Percentiles rank a stretch among this genome's conserved stretches.
Conservation (phyloP, 257 asterid species). For the Osmanthus fragrans region DNA sequence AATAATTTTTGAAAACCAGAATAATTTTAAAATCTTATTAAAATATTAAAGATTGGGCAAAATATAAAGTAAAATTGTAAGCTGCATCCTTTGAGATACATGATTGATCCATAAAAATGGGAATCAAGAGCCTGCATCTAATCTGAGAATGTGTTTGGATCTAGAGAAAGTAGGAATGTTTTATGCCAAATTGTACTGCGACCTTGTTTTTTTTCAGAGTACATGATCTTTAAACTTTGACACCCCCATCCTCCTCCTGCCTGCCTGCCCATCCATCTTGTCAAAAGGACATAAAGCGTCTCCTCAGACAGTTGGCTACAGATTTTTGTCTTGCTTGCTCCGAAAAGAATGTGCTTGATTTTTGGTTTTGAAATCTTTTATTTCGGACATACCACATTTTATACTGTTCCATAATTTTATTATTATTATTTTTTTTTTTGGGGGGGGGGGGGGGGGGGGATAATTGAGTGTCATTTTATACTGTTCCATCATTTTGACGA, state of each 20-base stretch:
- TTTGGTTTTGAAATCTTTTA: not conserved
- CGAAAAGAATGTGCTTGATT: not conserved
- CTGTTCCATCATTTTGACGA: not conserved
- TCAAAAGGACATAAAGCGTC: not conserved
- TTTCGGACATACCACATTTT: not conserved
- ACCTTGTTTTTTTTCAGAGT: not conserved
- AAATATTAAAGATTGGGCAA: conserved; percentile 21
- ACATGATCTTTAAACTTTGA: not conserved
- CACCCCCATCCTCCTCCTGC: not conserved
- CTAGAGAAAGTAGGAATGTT: not conserved
- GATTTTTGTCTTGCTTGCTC: not conserved
- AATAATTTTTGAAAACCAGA: not conserved
- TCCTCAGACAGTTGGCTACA: not conserved
- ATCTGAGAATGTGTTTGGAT: not conserved
- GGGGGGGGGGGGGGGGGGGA: not conserved
- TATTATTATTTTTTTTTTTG: too few species aligned
- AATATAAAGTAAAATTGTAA: conserved; percentile 28
- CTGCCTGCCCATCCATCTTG: not conserved
- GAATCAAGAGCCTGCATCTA: not conserved
- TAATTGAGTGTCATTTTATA: not conserved
- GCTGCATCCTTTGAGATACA: not conserved
- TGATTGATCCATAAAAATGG: not conserved
- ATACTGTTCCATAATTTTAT: not conserved
- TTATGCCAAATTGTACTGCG: not conserved
- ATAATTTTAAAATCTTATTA: not conserved